These are phyloP conservation scores for Psophocarpus tetragonolobus DNA, from an alignment of 306 rosid species.

Conservation along the genomic window DNA sequence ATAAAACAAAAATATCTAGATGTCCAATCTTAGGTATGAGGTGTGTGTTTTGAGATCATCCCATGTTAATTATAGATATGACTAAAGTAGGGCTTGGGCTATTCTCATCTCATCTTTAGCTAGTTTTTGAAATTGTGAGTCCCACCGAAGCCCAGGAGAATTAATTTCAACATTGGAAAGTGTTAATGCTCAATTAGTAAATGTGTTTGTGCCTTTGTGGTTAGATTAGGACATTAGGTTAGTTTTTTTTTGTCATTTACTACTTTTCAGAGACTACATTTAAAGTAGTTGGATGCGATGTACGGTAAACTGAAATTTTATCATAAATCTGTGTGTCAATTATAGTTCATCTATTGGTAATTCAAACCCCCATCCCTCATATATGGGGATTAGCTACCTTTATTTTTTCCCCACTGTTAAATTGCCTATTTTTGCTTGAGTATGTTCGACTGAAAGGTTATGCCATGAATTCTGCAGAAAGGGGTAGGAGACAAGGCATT, in stretches of 20 bases:
- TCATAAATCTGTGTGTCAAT: constrained; percentile 9
- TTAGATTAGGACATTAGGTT: no score
- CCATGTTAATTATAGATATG: not conserved
- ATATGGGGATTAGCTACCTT: constrained; percentile 16
- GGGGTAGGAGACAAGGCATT: constrained; percentile 72
- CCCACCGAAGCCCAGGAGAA: not conserved
- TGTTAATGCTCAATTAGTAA: constrained; percentile 14
- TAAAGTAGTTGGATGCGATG: constrained; percentile 11
- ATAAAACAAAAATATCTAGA: not conserved
- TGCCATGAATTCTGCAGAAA: constrained; percentile 53
- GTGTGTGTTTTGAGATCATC: not conserved
- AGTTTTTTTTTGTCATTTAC: not conserved
- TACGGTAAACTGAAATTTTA: constrained; percentile 10
- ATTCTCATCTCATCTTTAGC: not conserved
- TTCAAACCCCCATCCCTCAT: not conserved
- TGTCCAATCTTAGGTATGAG: not conserved
- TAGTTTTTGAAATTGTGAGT: not conserved
- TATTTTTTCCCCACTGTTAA: constrained; percentile 9
- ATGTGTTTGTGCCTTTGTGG: not conserved
- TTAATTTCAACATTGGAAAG: constrained; percentile 25
- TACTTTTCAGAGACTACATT: not conserved
- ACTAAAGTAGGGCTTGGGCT: not conserved
- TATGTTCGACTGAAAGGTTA: constrained; percentile 29
- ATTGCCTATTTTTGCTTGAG: not conserved
- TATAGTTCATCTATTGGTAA: constrained; percentile 6